Percentiles rank a stretch among this genome's conserved stretches.
These are phyloP conservation scores for Termitomyces sp. DNA, from an alignment of 768 basidiomycete genomes.

Conservation along the genomic window DNA sequence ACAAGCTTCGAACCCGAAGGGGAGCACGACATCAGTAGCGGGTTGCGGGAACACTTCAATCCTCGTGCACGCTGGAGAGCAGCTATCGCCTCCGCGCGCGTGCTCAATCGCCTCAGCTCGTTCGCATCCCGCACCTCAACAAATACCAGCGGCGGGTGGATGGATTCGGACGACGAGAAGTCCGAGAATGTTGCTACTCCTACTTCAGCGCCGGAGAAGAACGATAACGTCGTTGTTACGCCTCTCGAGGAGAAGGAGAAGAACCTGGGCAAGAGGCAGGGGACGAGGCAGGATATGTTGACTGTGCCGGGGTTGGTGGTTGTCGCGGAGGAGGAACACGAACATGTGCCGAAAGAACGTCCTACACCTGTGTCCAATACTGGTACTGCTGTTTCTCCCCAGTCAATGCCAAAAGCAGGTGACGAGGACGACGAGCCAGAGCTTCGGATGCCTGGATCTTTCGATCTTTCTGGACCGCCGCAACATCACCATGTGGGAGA, in stretches of 20 bases:
- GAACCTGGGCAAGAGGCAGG: slow-evolving; percentile 14
- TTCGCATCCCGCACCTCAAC: slow-evolving; percentile 17
- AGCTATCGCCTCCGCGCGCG: slow-evolving; percentile 53
- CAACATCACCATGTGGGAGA: slow-evolving; percentile 4
- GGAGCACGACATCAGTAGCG: slow-evolving; percentile 68
- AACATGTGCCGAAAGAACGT: neutral
- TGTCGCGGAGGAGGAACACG: neutral
- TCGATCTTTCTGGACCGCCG: slow-evolving; percentile 23
- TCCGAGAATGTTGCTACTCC: slow-evolving; percentile 10
- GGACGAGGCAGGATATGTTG: slow-evolving; percentile 5
- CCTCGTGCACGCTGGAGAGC: slow-evolving; percentile 67
- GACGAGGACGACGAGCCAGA: slow-evolving; percentile 22
- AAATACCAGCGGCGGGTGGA: slow-evolving; percentile 26
- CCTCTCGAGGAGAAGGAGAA: slow-evolving; percentile 18
- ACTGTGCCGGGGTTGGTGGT: neutral
- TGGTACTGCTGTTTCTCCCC: slow-evolving; percentile 1
- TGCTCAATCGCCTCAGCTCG: slow-evolving; percentile 31
- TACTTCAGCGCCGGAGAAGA: slow-evolving; percentile 25
- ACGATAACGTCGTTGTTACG: slow-evolving; percentile 35
- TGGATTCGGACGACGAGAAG: slow-evolving; percentile 27
- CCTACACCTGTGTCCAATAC: neutral
- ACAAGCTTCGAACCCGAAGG: slow-evolving; percentile 56
- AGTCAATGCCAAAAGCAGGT: slow-evolving; percentile 8
- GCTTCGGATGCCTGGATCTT: slow-evolving; percentile 48
- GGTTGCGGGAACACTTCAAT: slow-evolving; percentile 80